phyloP scores from a whole-genome alignment of 1,284 basidiomycete genomes.

The Ceratobasidium sp. region DNA sequence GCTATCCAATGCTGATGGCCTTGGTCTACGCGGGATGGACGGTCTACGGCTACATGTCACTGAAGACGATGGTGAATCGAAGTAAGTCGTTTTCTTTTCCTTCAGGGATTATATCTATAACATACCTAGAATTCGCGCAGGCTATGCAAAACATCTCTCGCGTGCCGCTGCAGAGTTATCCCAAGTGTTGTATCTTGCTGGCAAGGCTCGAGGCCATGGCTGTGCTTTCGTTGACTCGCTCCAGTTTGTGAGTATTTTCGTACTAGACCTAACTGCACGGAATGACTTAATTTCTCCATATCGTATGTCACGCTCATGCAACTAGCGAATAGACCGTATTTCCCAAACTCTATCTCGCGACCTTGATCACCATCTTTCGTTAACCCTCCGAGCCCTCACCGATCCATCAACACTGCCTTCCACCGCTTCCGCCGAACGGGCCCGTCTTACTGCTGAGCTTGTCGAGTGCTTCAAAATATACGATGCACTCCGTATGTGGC shows the following conservation, averaged over 20 bases:
- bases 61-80: constrained; percentile 54
- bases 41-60: constrained; percentile 44
- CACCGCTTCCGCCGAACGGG: constrained; percentile 63
- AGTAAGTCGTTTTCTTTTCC: constrained; percentile 49
- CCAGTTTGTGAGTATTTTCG: constrained; percentile 80
- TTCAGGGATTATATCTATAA: constrained; percentile 19
- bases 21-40: constrained; percentile 49
- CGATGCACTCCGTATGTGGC: constrained; percentile 83
- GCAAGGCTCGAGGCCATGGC: constrained; percentile 81
- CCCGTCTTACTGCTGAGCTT: constrained; percentile 72
- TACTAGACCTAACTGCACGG: constrained; percentile 7
- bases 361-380: constrained; percentile 82
- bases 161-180: constrained; percentile 92
- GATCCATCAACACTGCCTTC: constrained; percentile 51
- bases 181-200: constrained; percentile 90
- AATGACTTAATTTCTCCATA: background rate
- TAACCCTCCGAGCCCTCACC: constrained; percentile 66
- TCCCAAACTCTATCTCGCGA: constrained; percentile 86
- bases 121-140: constrained; percentile 67
- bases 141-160: constrained; percentile 84
- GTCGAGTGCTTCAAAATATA: constrained; percentile 88
- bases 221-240: constrained; percentile 86
- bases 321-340: constrained; percentile 83
- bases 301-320: background rate
- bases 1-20: constrained; percentile 34